phyloP scores from a whole-genome alignment of 169 alveolate species.

The Plasmodium chabaudi region DNA sequence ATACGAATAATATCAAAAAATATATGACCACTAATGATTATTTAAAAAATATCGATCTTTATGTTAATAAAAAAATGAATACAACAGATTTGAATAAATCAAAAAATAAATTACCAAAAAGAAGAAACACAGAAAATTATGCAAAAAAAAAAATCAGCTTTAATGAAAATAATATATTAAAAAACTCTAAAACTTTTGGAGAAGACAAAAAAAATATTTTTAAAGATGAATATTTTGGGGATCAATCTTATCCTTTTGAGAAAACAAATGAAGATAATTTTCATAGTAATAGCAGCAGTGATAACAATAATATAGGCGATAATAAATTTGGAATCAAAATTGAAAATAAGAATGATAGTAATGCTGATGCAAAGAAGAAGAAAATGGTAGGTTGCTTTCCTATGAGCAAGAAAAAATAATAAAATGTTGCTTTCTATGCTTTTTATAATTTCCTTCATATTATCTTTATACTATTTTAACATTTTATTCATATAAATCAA shows the following conservation, averaged over 20 bases:
- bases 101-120: too few relatives aligned
- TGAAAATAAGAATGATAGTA: background rate
- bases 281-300: slow-evolving; percentile 5
- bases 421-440: too few relatives aligned
- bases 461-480: too few relatives aligned
- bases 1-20: too few relatives aligned
- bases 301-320: background rate
- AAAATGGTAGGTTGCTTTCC: slow-evolving; percentile 22
- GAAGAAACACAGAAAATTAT: slow-evolving; percentile 9
- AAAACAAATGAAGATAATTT: background rate
- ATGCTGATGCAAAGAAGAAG: slow-evolving; percentile 9
- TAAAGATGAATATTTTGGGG: background rate
- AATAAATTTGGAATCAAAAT: background rate
- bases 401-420: background rate
- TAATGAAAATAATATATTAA: slow-evolving; percentile 3
- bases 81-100: background rate
- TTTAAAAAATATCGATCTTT: too few relatives aligned
- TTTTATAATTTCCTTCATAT: too few relatives aligned
- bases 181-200: background rate
- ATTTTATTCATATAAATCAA: too few relatives aligned
- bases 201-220: background rate
- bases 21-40: too few relatives aligned
- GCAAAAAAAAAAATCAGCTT: slow-evolving; percentile 18
- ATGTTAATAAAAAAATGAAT: too few relatives aligned
- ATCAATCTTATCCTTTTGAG: background rate